These are phyloP conservation scores for Meira miltonrushii DNA, from an alignment of 1,284 basidiomycete species.

Conservation along the genomic window DNA sequence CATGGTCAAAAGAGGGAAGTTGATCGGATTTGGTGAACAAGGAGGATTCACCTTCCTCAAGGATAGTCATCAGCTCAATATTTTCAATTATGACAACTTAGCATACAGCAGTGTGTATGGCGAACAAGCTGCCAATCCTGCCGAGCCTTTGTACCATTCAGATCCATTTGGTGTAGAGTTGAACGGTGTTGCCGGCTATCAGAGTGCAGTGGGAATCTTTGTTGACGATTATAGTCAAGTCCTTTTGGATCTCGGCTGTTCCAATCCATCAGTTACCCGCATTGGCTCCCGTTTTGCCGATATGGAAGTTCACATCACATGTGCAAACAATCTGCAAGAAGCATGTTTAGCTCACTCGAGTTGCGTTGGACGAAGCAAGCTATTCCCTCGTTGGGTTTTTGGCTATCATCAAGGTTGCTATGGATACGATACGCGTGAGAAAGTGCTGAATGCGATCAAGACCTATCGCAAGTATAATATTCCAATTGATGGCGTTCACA, in stretches of 20 bases:
- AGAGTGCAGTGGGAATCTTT: constrained; percentile 2
- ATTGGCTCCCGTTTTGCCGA: constrained; percentile 8
- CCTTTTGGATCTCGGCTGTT: not conserved
- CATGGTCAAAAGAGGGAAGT: constrained; percentile 1
- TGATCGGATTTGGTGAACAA: constrained; percentile 10
- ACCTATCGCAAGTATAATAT: constrained; percentile 7
- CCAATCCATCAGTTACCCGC: not conserved
- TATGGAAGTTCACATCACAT: constrained; percentile 10
- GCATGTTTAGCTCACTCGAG: constrained; percentile 5
- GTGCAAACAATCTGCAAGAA: constrained; percentile 2
- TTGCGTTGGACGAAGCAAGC: not conserved
- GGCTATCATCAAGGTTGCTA: constrained; percentile 12
- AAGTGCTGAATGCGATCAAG: not conserved
- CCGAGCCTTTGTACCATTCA: constrained; percentile 7
- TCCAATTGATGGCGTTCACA: constrained; percentile 9
- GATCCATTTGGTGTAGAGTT: constrained; percentile 9
- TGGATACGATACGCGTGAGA: constrained; percentile 7
- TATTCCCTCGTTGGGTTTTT: constrained; percentile 6
- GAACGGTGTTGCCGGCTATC: constrained; percentile 6
- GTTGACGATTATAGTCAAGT: constrained; percentile 8
- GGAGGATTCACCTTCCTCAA: constrained; percentile 6
- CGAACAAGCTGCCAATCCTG: constrained; percentile 4
- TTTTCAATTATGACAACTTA: constrained; percentile 11
- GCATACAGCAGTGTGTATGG: constrained; percentile 9
- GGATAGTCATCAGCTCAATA: constrained; percentile 1